Percentiles rank a stretch among this genome's conserved stretches.
phyloP scores from a whole-genome alignment of 2,329 filamentous ascomycete genomes.

The Diaporthe citriasiana region DNA sequence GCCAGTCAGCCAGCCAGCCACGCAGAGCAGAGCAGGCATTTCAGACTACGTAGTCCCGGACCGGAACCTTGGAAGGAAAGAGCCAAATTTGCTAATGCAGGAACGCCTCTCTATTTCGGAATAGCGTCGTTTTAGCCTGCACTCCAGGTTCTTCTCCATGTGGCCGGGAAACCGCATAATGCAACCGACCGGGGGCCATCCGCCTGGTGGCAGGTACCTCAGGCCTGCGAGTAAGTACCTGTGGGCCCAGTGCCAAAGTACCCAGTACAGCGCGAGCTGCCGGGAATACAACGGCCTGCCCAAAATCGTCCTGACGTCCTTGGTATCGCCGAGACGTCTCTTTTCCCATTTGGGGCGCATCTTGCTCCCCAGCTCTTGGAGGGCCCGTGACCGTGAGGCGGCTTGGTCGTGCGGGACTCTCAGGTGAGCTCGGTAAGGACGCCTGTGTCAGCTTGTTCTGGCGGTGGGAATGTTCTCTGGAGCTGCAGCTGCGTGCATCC shows the following conservation, averaged over 20 bases:
- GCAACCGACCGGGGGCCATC: conserved; percentile 33
- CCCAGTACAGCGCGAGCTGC: conserved; percentile 26
- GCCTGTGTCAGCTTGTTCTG: conserved; percentile 7
- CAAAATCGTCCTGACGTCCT: conserved; percentile 6
- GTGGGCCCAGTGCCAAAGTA: conserved; percentile 38
- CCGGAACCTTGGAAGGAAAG: conserved; percentile 31
- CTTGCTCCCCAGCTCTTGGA: conserved; percentile 7
- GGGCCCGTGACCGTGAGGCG: conserved; percentile 21
- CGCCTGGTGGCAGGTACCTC: conserved; percentile 37
- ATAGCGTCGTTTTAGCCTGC: conserved; percentile 42
- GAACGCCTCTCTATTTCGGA: conserved; percentile 39
- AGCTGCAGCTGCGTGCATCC: background rate
- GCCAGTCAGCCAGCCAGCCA: background rate
- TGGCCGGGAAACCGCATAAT: conserved; percentile 35
- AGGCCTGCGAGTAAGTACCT: conserved; percentile 34
- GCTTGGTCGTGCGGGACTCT: conserved; percentile 1
- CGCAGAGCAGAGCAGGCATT: conserved; percentile 2
- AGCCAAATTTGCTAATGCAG: conserved; percentile 42
- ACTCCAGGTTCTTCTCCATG: conserved; percentile 42
- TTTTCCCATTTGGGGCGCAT: background rate
- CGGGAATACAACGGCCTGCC: conserved; percentile 31
- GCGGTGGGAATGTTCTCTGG: conserved; percentile 1
- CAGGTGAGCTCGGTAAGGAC: conserved; percentile 31
- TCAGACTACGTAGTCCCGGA: conserved; percentile 20
- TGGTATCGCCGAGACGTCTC: conserved; percentile 23